Conservation (phyloP, 176 grass and related monocot species). For the Rhynchospora pubera region DNA sequence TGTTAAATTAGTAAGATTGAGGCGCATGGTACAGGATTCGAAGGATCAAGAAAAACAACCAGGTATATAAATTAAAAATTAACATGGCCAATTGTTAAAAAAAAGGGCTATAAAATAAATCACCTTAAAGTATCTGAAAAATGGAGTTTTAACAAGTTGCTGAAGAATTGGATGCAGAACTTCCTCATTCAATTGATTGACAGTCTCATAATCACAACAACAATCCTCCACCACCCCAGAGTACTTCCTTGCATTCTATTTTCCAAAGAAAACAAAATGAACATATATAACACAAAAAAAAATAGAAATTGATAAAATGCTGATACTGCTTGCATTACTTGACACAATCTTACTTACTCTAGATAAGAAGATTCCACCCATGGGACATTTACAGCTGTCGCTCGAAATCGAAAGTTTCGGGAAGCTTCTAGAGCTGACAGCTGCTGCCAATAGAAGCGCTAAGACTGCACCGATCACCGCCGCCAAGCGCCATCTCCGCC, state of each 20-base stretch:
- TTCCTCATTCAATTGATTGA: conserved; percentile 61
- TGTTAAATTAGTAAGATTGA: not conserved
- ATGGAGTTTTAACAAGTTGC: conserved; percentile 66
- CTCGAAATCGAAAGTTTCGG: conserved; percentile 13
- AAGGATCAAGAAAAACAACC: no score
- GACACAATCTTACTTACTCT: not conserved
- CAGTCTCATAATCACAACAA: conserved; percentile 84
- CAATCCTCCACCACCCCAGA: conserved; percentile 89
- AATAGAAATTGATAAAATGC: not conserved
- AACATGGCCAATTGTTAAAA: not conserved
- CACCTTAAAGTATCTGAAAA: conserved; percentile 99
- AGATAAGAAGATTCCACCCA: conserved; percentile 23
- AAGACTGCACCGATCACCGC: conserved; percentile 30
- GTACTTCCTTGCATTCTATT: conserved; percentile 52
- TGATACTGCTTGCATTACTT: not conserved
- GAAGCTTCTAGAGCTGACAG: conserved; percentile 42
- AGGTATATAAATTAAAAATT: no score
- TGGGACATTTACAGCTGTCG: conserved; percentile 44
- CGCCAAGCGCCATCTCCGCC: conserved; percentile 22
- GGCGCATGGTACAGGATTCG: no score
- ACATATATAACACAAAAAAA: not conserved
- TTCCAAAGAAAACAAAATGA: not conserved
- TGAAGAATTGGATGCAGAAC: conserved; percentile 72
- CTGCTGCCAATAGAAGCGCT: conserved; percentile 54
- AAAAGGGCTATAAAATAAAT: not conserved